phyloP scores from a whole-genome alignment of 495 filamentous ascomycete genomes.

The Aspergillus bridgeri region DNA sequence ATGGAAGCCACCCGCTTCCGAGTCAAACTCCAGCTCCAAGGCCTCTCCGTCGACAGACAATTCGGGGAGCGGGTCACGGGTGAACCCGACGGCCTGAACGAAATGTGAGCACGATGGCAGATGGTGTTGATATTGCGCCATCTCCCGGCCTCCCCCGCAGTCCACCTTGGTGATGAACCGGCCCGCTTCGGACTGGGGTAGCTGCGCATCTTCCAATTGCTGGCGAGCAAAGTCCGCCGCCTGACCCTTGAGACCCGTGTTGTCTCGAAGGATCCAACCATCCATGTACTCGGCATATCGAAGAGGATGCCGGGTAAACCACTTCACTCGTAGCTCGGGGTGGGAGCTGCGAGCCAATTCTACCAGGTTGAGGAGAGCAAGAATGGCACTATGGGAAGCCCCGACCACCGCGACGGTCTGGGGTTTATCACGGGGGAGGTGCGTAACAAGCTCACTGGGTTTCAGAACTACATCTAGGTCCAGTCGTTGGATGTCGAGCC shows the following conservation, averaged over 20 bases:
- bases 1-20: constrained; percentile 46
- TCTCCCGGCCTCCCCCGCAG: constrained; percentile 42
- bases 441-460: constrained; percentile 45
- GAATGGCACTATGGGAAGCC: constrained; percentile 59
- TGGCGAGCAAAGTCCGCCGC: constrained; percentile 56
- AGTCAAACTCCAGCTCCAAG: constrained; percentile 46
- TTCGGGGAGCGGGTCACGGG: constrained; percentile 44
- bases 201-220: constrained; percentile 50
- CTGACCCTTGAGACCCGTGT: constrained; percentile 60
- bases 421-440: constrained; percentile 33
- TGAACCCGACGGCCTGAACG: constrained; percentile 56
- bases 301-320: constrained; percentile 58
- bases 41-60: constrained; percentile 29
- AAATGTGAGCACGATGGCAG: constrained; percentile 48
- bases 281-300: constrained; percentile 60
- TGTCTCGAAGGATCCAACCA: constrained; percentile 61
- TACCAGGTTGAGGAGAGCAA: constrained; percentile 58
- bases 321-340: constrained; percentile 52
- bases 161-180: constrained; percentile 49
- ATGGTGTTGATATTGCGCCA: constrained; percentile 38
- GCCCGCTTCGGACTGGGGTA: constrained; percentile 46
- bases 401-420: constrained; percentile 53
- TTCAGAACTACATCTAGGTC: constrained; percentile 56
- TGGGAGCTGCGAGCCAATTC: constrained; percentile 47
- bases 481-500: constrained; percentile 33